Conservation (phyloP, 768 basidiomycete species). For the Kwoniella shandongensis region DNA sequence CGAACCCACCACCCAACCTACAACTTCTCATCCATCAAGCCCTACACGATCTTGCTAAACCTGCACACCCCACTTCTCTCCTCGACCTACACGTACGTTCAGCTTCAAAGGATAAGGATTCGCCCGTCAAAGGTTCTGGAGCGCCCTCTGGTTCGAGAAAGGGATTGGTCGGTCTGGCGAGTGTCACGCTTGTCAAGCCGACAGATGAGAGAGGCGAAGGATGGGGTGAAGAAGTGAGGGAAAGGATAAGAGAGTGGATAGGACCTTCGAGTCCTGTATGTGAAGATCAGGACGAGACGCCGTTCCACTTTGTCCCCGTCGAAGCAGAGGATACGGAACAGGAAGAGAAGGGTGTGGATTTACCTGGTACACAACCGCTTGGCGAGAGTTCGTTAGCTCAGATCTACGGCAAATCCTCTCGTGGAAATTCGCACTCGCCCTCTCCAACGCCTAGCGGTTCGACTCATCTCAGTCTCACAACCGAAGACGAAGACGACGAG, state of each 20-base stretch:
- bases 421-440: not conserved
- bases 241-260: conserved; percentile 22
- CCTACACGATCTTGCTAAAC: conserved; percentile 15
- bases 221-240: conserved; percentile 35
- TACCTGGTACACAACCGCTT: conserved; percentile 37
- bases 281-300: not conserved
- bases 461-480: not conserved
- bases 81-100: conserved; percentile 33
- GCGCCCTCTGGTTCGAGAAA: not conserved
- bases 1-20: conserved; percentile 40
- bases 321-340: not conserved
- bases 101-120: not conserved
- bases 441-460: conserved; percentile 1
- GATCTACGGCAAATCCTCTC: conserved; percentile 16
- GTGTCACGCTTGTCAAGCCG: conserved; percentile 31
- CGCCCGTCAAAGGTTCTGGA: too few relatives aligned
- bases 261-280: conserved; percentile 22
- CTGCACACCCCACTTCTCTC: conserved; percentile 23
- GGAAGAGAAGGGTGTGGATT: not conserved
- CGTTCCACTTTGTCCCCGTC: too few relatives aligned
- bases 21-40: conserved; percentile 30
- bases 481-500: conserved; percentile 4
- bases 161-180: conserved; percentile 4
- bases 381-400: conserved; percentile 35
- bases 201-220: conserved; percentile 23